phyloP scores from a whole-genome alignment of 441 rosid species.

The Populus hybrid region DNA sequence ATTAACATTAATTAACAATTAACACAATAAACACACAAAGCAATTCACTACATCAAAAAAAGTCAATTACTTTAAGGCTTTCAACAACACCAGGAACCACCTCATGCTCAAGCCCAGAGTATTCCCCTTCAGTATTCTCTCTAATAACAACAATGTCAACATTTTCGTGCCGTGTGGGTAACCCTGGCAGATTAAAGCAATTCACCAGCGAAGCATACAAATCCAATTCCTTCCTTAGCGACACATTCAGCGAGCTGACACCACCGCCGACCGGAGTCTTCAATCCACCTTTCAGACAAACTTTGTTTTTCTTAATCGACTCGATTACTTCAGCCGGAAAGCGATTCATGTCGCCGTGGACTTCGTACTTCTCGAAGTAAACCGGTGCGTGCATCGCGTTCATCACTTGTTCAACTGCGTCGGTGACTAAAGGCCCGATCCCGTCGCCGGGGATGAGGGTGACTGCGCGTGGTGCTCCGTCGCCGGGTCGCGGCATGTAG shows the following conservation, averaged over 20 bases:
- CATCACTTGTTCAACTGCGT: slow-evolving; percentile 89
- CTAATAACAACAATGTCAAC: slow-evolving; percentile 94
- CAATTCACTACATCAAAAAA: not conserved
- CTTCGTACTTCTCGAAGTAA: slow-evolving; percentile 76
- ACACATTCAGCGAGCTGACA: slow-evolving; percentile 77
- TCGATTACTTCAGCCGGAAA: slow-evolving; percentile 74
- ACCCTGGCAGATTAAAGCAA: slow-evolving; percentile 80
- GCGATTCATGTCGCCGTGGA: slow-evolving; percentile 83
- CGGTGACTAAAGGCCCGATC: slow-evolving; percentile 81
- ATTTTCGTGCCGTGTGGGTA: slow-evolving; percentile 75
- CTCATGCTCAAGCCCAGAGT: slow-evolving; percentile 93
- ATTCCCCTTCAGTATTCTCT: slow-evolving; percentile 98
- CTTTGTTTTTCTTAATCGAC: slow-evolving; percentile 89
- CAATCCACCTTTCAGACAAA: slow-evolving; percentile 88
- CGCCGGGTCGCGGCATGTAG: slow-evolving; percentile 98
- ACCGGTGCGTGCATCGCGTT: slow-evolving; percentile 96
- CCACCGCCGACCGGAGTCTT: slow-evolving; percentile 93
- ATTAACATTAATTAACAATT: no score
- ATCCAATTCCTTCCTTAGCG: slow-evolving; percentile 82
- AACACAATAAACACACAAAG: not conserved
- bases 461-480: slow-evolving; percentile 74
- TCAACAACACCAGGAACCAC: slow-evolving; percentile 98
- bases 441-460: slow-evolving; percentile 92
- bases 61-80: slow-evolving; percentile 72
- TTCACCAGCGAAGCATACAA: slow-evolving; percentile 85